Evolutionary conservation across 768 basidiomycete species (phyloP).

Genomic region (Leucogyrophana mollusca): DNA sequence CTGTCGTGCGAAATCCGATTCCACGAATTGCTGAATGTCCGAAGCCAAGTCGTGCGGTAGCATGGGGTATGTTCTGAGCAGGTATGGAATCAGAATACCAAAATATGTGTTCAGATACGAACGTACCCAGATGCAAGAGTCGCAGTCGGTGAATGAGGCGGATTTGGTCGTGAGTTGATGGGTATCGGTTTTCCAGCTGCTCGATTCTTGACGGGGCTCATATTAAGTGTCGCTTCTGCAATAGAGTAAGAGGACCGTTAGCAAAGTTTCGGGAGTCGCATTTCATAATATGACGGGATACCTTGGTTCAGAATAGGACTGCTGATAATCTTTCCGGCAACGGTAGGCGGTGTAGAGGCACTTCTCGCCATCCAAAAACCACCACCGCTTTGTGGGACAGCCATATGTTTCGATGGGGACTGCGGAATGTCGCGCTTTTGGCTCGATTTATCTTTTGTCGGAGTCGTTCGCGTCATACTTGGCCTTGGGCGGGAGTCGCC

Average conservation of each 20-base stretch:
- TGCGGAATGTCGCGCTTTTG: conserved; percentile 35
- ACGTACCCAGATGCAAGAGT: conserved; percentile 69
- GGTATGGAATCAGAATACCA: conserved; percentile 3
- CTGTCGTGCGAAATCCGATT: conserved; percentile 80
- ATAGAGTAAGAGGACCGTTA: neutral
- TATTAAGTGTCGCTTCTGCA: conserved; percentile 66
- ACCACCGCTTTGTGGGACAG: conserved; percentile 35
- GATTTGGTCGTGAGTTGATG: conserved; percentile 40
- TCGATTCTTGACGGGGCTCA: conserved; percentile 75
- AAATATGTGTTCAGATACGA: neutral
- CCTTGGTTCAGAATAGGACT: conserved; percentile 69
- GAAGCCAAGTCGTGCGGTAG: conserved; percentile 78
- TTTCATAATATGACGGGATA: conserved; percentile 32
- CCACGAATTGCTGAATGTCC: conserved; percentile 85
- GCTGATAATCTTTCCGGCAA: conserved; percentile 67
- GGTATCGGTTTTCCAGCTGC: conserved; percentile 61
- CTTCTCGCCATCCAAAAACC: conserved; percentile 33
- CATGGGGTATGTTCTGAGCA: conserved; percentile 64
- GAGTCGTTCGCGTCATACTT: conserved; percentile 28
- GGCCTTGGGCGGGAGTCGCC: conserved; percentile 28
- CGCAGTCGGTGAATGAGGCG: conserved; percentile 30
- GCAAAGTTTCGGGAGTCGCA: neutral
- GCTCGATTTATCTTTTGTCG: conserved; percentile 17
- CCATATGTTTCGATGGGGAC: conserved; percentile 45
- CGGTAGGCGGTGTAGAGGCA: conserved; percentile 38